Conservation (phyloP, 805 yeast genomes). For the Metschnikowia cubensis region DNA sequence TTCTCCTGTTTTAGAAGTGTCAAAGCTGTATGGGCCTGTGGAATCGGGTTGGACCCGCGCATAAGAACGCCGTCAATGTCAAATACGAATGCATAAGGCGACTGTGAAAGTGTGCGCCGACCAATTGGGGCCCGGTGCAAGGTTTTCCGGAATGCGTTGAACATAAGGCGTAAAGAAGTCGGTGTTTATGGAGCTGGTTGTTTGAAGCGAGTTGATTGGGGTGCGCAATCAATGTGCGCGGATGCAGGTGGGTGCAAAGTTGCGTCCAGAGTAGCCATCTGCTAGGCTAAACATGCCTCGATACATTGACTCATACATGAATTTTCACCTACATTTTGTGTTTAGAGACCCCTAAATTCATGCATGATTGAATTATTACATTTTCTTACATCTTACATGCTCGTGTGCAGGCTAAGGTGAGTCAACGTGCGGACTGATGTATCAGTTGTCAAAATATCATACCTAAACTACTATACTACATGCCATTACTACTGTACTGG, state of each 20-base stretch:
- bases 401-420: too few species aligned
- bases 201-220: neutral
- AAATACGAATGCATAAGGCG: slow-evolving; percentile 32
- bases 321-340: too few species aligned
- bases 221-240: neutral
- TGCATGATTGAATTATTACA: too few species aligned
- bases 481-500: too few species aligned
- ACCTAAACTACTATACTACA: too few species aligned
- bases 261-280: neutral
- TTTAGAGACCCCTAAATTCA: too few species aligned
- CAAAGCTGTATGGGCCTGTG: slow-evolving; percentile 60
- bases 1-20: slow-evolving; percentile 46
- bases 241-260: neutral
- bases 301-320: too few species aligned
- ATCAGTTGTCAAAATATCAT: too few species aligned
- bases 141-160: neutral
- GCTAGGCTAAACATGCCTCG: neutral
- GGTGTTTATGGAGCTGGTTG: neutral
- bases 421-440: too few species aligned
- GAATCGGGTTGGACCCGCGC: slow-evolving; percentile 66
- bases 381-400: too few species aligned
- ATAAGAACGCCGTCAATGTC: slow-evolving; percentile 85
- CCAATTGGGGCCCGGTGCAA: neutral
- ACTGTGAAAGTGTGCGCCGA: neutral
- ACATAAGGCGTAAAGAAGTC: neutral